These are phyloP conservation scores for Volutella citrinella DNA, from an alignment of 2,329 filamentous ascomycete species.

Conservation along the genomic window DNA sequence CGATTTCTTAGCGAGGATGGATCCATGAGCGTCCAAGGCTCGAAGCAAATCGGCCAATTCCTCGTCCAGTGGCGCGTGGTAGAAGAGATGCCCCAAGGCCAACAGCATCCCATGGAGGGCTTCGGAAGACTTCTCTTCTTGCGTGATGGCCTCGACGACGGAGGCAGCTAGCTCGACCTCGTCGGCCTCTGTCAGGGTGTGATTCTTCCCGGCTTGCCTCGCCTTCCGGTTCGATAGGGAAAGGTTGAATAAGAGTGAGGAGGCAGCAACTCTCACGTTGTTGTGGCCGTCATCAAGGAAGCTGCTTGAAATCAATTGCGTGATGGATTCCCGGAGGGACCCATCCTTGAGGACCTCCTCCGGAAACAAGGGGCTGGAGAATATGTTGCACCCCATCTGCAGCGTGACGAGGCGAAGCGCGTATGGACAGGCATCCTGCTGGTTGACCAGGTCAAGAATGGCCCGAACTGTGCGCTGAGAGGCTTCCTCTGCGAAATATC, in stretches of 20 bases:
- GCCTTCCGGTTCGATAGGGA: constrained; percentile 66
- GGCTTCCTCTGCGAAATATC: constrained; percentile 77
- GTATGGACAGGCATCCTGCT: constrained; percentile 64
- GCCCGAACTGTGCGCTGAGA: constrained; percentile 60
- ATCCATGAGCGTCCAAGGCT: constrained; percentile 70
- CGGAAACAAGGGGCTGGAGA: constrained; percentile 69
- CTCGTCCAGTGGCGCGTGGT: constrained; percentile 65
- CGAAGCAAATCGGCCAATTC: constrained; percentile 78
- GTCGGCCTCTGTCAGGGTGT: constrained; percentile 63
- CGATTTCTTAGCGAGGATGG: constrained; percentile 56
- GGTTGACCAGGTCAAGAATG: constrained; percentile 59
- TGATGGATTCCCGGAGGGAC: constrained; percentile 54
- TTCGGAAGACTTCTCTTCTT: constrained; percentile 62
- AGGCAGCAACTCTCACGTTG: constrained; percentile 75
- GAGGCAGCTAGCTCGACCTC: constrained; percentile 82
- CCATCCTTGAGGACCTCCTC: constrained; percentile 56
- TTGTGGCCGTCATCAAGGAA: constrained; percentile 74
- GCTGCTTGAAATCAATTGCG: constrained; percentile 69
- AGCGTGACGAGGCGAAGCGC: constrained; percentile 78
- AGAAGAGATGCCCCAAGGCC: constrained; percentile 73
- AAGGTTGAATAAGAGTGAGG: constrained; percentile 82
- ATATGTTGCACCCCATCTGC: constrained; percentile 82
- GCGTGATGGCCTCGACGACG: constrained; percentile 67
- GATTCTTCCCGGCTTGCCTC: constrained; percentile 54
- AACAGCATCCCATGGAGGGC: constrained; percentile 74